These are phyloP conservation scores for Colletotrichum lentis DNA, from an alignment of 2,329 filamentous ascomycete genomes.

Conservation along the genomic window DNA sequence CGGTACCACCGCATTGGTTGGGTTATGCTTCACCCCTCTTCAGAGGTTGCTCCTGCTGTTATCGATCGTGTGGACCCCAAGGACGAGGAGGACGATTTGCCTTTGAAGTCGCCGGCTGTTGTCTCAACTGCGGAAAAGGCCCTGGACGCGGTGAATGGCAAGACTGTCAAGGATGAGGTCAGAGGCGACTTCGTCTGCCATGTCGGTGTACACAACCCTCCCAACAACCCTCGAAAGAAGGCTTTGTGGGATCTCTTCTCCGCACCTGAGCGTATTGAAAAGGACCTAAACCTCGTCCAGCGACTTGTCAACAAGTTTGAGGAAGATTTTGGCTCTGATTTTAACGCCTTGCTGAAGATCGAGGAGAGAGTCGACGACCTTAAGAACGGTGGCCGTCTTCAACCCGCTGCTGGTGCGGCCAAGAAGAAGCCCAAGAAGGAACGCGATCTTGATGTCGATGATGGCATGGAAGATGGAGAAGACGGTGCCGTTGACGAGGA, in stretches of 20 bases:
- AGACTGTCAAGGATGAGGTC: constrained; percentile 93
- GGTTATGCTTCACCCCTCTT: constrained; percentile 90
- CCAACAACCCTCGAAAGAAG: constrained; percentile 87
- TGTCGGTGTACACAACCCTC: constrained; percentile 93
- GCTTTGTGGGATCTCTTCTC: constrained; percentile 97
- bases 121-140: constrained; percentile 80
- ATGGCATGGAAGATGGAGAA: constrained; percentile 68
- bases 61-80: constrained; percentile 77
- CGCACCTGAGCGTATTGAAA: constrained; percentile 89
- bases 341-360: constrained; percentile 80
- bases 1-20: constrained; percentile 97
- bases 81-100: constrained; percentile 70
- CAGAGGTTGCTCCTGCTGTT: constrained; percentile 64
- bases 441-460: constrained; percentile 67
- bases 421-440: constrained; percentile 68
- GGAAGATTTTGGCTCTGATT: constrained; percentile 78
- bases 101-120: constrained; percentile 60
- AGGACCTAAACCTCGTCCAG: constrained; percentile 84
- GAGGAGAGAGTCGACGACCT: constrained; percentile 88
- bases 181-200: constrained; percentile 97
- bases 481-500: constrained; percentile 77
- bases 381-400: constrained; percentile 77
- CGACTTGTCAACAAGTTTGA: constrained; percentile 87
- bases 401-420: constrained; percentile 66
- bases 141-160: constrained; percentile 93